Evolutionary conservation across 495 filamentous ascomycete species (phyloP), one percentile per base, ranked within the genome.

Genomic region (Trichoderma parareesei): DNA sequence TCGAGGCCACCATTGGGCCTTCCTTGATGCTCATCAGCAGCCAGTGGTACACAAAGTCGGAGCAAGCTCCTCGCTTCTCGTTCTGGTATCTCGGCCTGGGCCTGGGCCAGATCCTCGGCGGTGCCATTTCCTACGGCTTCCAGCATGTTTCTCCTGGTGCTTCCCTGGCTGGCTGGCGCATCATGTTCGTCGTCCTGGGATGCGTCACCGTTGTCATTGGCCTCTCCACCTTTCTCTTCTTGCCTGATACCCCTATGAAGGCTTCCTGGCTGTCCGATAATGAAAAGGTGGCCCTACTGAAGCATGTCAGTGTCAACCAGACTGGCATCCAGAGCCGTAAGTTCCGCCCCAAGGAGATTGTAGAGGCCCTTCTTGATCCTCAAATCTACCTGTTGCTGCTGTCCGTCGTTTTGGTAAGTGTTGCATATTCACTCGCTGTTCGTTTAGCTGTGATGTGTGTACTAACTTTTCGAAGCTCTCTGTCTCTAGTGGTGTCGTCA

Each of bases 11-110:
- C 38, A 84, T 88, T 63, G 80, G 79, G 55, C 87, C 87, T 14
- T 81, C 78, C 2, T 72, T 88, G 44, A 84, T 85, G 59, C 74
- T 84, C 38, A 78, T 84, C 66, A 78, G 72, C 63, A 73, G 74
- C 68, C 71, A 72, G 67, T 89, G 84, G 84, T 89, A 89, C 68
- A 89, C 84, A 14, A 82, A 84, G 59, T 79, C 79, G 0, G 85
- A 88, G 69, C 79, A 82, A 49, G 81, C 83, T 3, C 83, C 84
- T 0, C 80, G 87, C 20, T 87, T 86, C 67, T 80, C 77, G n/a
- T 75, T 87, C 68, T 89, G 87, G 87, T 87, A 85, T 69, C 78
- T 76, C 41, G 85, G 86, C 33, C 73, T 87, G 7, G 87, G 87
- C 1, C 64, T 82, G 27, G 85, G 83, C 16, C 87, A 87, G 72